phyloP scores from a whole-genome alignment of 2,329 filamentous ascomycete genomes.

The Malbranchea zuffiana region DNA sequence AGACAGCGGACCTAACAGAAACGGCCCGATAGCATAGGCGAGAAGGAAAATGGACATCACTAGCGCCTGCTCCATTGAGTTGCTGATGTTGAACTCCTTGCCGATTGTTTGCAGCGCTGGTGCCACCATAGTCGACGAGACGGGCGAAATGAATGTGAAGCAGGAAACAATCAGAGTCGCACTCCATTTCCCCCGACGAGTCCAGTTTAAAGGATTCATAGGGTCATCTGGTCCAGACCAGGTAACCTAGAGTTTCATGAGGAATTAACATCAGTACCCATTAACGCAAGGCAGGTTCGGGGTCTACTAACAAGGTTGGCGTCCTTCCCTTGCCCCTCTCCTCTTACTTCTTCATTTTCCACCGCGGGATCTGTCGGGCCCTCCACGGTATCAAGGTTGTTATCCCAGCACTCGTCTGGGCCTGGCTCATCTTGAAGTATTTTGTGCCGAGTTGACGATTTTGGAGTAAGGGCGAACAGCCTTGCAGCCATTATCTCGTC shows the following conservation, averaged over 20 bases:
- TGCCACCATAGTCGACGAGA: slow-evolving; percentile 51
- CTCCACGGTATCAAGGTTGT: too few relatives aligned
- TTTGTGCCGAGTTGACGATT: too few relatives aligned
- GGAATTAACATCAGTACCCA: too few relatives aligned
- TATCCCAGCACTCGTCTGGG: too few relatives aligned
- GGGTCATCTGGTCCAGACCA: slow-evolving; percentile 46
- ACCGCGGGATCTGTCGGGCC: too few relatives aligned
- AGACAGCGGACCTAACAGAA: slow-evolving; percentile 43
- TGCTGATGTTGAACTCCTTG: slow-evolving; percentile 43
- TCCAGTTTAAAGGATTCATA: slow-evolving; percentile 45
- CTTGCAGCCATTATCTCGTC: too few relatives aligned
- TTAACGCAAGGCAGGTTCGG: too few relatives aligned
- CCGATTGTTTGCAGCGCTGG: slow-evolving; percentile 44
- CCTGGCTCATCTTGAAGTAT: too few relatives aligned
- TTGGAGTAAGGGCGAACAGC: too few relatives aligned
- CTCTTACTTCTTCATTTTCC: too few relatives aligned
- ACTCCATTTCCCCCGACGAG: slow-evolving; percentile 45
- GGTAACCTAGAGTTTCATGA: slow-evolving; percentile 5
- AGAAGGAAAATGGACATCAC: slow-evolving; percentile 47
- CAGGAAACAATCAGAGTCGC: slow-evolving; percentile 45
- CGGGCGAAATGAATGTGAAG: slow-evolving; percentile 53
- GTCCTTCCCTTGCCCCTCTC: too few relatives aligned
- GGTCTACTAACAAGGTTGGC: too few relatives aligned
- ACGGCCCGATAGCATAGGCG: slow-evolving; percentile 44
- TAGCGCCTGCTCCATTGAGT: slow-evolving; percentile 36